These are phyloP conservation scores for Mycena vulgaris DNA, from an alignment of 768 basidiomycete species.

Conservation along the genomic window DNA sequence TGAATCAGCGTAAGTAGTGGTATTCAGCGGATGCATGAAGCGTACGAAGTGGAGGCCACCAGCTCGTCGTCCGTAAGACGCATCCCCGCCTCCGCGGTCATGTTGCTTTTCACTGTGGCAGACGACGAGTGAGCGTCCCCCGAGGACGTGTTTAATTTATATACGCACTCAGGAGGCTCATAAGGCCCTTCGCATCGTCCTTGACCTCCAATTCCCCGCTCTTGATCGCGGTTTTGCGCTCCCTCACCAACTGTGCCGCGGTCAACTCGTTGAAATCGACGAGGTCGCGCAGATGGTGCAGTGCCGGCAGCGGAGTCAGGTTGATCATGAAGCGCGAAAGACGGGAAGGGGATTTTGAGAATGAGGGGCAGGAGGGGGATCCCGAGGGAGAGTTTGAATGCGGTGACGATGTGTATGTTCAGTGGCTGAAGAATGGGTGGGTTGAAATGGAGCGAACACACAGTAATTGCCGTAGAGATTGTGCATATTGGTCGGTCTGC, in stretches of 20 bases:
- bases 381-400: not conserved
- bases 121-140: no score
- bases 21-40: no score
- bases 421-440: no score
- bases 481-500: no score
- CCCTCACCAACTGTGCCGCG: not conserved
- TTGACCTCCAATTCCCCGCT: not conserved
- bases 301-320: not conserved
- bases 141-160: no score
- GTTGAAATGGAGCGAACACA: no score
- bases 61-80: not conserved
- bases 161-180: constrained; percentile 2
- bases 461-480: no score
- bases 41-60: not conserved
- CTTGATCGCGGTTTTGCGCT: not conserved
- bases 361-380: not conserved
- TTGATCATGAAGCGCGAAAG: constrained; percentile 1
- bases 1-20: no score
- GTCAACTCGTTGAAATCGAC: not conserved
- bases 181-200: not conserved
- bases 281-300: not conserved
- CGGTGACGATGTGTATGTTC: no score
- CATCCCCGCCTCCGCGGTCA: not conserved
- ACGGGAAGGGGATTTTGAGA: not conserved
- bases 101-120: constrained; percentile 6